Percentiles rank a stretch among this genome's conserved stretches.
Evolutionary conservation across 352 stramenopile species (phyloP).

Genomic region (Phytopythium vexans): DNA sequence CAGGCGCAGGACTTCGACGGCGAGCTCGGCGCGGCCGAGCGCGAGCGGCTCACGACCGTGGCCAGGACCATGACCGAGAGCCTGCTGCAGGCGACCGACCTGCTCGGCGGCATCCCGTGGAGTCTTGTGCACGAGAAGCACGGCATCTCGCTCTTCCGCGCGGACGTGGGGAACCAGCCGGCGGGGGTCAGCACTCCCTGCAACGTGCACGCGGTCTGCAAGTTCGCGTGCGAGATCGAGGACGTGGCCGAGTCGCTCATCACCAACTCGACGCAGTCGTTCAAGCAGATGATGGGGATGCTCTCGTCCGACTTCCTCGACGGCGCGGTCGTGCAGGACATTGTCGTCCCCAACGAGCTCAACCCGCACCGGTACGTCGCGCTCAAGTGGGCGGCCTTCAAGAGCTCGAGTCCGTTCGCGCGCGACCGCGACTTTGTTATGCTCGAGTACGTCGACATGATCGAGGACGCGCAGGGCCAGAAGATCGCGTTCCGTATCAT

Average conservation of each 20-base stretch:
- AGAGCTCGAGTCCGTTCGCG: conserved; percentile 74
- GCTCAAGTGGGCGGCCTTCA: conserved; percentile 86
- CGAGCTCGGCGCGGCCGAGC: conserved; percentile 26
- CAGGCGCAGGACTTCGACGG: conserved; percentile 8
- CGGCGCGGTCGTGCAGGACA: conserved; percentile 76
- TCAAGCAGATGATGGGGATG: conserved; percentile 85
- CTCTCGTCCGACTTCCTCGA: conserved; percentile 84
- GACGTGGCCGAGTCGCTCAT: conserved; percentile 83
- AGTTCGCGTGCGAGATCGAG: conserved; percentile 76
- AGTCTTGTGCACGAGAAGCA: conserved; percentile 76
- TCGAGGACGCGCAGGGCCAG: conserved; percentile 81
- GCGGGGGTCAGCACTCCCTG: conserved; percentile 53
- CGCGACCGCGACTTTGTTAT: conserved; percentile 83
- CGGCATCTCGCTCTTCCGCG: conserved; percentile 80
- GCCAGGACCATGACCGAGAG: conserved; percentile 83
- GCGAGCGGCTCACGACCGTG: conserved; percentile 61
- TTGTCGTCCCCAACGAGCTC: conserved; percentile 58
- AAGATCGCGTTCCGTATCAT: conserved; percentile 84
- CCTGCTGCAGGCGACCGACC: conserved; percentile 70
- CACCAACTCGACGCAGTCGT: conserved; percentile 69
- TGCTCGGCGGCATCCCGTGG: conserved; percentile 72
- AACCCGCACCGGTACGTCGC: conserved; percentile 78
- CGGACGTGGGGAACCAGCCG: conserved; percentile 27
- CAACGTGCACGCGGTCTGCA: conserved; percentile 86
- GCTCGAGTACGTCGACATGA: conserved; percentile 87